Conservation (phyloP, 2,329 filamentous ascomycete species). For the Xylariaceae sp. region DNA sequence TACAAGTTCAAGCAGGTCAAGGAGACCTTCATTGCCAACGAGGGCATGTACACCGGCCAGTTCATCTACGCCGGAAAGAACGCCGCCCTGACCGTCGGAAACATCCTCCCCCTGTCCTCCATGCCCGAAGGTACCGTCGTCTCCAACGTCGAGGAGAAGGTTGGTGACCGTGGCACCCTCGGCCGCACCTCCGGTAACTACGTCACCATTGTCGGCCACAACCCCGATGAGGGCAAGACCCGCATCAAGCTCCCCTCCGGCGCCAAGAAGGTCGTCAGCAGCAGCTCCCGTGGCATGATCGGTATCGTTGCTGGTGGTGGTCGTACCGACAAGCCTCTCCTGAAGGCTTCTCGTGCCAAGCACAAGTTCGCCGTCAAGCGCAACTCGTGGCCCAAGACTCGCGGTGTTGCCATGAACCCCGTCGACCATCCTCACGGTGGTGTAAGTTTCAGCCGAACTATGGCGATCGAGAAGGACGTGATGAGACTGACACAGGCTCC, state of each 20-base stretch:
- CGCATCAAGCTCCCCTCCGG: constrained; percentile 98
- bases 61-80: constrained; percentile 99
- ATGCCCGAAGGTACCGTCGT: constrained; percentile 99
- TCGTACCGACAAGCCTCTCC: constrained; percentile 98
- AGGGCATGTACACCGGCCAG: constrained; percentile 99
- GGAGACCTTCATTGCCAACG: constrained; percentile 99
- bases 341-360: constrained; percentile 99
- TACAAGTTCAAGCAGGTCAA: constrained; percentile 97
- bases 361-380: constrained; percentile 99
- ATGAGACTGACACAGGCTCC: constrained; percentile 37
- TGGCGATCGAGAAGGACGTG: constrained; percentile 5
- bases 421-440: constrained; percentile 98
- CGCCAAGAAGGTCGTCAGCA: constrained; percentile 98
- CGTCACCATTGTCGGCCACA: constrained; percentile 95
- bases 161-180: constrained; percentile 91
- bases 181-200: constrained; percentile 99
- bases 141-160: constrained; percentile 99
- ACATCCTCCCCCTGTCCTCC: constrained; percentile 88
- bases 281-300: constrained; percentile 92
- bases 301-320: constrained; percentile 99
- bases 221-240: constrained; percentile 98
- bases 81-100: constrained; percentile 92
- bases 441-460: constrained; percentile 44
- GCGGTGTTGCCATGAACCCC: constrained; percentile 99
- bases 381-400: constrained; percentile 99